Conservation (phyloP, 2,329 filamentous ascomycete species). For the Colletotrichum sublineola region DNA sequence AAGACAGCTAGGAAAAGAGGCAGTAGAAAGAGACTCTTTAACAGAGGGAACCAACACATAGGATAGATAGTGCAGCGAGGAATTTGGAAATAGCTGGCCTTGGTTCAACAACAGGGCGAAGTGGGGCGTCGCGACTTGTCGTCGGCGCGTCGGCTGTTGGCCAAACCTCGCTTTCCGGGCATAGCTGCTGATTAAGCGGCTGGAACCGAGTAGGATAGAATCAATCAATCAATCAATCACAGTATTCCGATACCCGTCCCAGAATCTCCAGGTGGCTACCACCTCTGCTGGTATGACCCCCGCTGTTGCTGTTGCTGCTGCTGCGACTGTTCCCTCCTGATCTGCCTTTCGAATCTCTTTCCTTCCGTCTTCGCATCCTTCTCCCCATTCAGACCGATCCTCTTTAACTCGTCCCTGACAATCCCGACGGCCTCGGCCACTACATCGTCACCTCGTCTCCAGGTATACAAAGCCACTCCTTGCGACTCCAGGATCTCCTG, state of each 20-base stretch:
- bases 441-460: constrained; percentile 80
- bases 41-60: too few relatives aligned
- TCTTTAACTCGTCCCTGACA: constrained; percentile 67
- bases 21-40: too few relatives aligned
- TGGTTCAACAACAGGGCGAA: too few relatives aligned
- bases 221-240: too few relatives aligned
- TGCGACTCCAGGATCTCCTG: constrained; percentile 72
- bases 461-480: constrained; percentile 78
- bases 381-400: constrained; percentile 51
- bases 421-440: constrained; percentile 74
- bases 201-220: too few relatives aligned
- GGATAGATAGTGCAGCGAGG: too few relatives aligned
- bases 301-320: constrained; percentile 30
- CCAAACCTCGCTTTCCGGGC: too few relatives aligned
- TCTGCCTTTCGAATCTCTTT: constrained; percentile 41
- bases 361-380: constrained; percentile 42
- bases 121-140: too few relatives aligned
- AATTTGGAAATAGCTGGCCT: too few relatives aligned
- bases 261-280: not conserved
- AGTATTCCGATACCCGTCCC: not conserved
- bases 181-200: too few relatives aligned
- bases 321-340: constrained; percentile 34
- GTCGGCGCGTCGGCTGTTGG: too few relatives aligned
- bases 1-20: too few relatives aligned
- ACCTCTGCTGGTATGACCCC: constrained; percentile 17